Conservation (phyloP, 129 eudicot species). For the Flaveria brownii region DNA sequence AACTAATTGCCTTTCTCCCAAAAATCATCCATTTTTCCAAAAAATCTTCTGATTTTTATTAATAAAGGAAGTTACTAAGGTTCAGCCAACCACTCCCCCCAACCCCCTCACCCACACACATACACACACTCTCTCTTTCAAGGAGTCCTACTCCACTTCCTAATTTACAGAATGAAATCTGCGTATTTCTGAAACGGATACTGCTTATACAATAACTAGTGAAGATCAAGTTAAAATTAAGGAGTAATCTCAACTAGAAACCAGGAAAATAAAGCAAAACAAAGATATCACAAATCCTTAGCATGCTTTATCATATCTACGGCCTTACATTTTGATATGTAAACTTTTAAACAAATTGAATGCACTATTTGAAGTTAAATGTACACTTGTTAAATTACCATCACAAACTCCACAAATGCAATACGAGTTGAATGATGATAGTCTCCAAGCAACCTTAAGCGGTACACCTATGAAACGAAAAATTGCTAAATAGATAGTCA, state of each 20-base stretch:
- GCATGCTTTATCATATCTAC: background rate
- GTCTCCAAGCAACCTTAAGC: constrained; percentile 94
- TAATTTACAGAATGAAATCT: too few relatives aligned
- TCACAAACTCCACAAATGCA: constrained; percentile 95
- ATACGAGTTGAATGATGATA: constrained; percentile 90
- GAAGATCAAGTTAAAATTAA: too few relatives aligned
- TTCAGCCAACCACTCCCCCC: too few relatives aligned
- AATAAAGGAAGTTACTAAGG: too few relatives aligned
- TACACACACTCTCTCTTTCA: too few relatives aligned
- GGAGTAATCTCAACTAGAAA: too few relatives aligned
- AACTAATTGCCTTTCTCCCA: background rate
- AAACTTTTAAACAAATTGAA: constrained; percentile 12
- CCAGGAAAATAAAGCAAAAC: background rate
- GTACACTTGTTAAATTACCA: constrained; percentile 47
- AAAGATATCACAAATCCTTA: background rate
- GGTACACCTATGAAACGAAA: constrained; percentile 54
- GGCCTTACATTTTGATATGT: background rate
- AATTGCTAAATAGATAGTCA: constrained; percentile 11
- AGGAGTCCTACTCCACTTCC: too few relatives aligned
- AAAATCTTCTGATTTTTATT: background rate
- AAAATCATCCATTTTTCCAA: background rate
- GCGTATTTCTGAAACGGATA: too few relatives aligned
- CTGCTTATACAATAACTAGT: too few relatives aligned
- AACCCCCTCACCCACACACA: too few relatives aligned
- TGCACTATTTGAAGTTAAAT: background rate